Evolutionary conservation across 108 stramenopile species (phyloP).

Genomic region (Nannochloropsis granulata): DNA sequence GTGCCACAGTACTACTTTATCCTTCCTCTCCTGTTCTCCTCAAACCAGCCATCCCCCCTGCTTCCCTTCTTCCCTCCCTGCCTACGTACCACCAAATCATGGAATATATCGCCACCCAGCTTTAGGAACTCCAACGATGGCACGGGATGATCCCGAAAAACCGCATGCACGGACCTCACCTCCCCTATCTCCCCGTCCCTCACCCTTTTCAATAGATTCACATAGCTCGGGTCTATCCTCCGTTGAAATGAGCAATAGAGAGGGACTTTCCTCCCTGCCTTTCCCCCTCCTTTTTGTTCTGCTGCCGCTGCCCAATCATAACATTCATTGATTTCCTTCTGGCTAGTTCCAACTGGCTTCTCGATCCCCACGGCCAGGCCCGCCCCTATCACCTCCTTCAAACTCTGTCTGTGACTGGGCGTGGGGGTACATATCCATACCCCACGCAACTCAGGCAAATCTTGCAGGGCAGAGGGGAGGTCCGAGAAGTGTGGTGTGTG

Average conservation of each 20-base stretch:
- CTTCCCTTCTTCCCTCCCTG: not conserved
- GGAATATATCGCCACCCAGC: constrained; percentile 19
- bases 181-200: not conserved
- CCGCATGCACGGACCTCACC: constrained; percentile 14
- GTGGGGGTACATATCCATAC: constrained; percentile 23
- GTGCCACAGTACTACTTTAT: not conserved
- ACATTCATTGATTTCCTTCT: not conserved
- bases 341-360: constrained; percentile 6
- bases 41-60: not conserved
- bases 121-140: constrained; percentile 18
- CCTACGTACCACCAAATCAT: constrained; percentile 7
- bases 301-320: not conserved
- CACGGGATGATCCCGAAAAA: constrained; percentile 19
- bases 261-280: not conserved
- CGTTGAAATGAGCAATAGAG: constrained; percentile 25
- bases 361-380: constrained; percentile 22
- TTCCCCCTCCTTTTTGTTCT: too few species aligned
- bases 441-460: not conserved
- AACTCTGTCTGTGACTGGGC: constrained; percentile 1
- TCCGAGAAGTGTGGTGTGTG: constrained; percentile 1
- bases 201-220: not conserved
- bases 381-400: constrained; percentile 4
- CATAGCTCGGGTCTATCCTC: constrained; percentile 9
- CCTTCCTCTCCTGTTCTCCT: not conserved
- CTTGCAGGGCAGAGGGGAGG: not conserved